Percentiles rank a stretch among this genome's conserved stretches.
These are phyloP conservation scores for Leucocoprinus leucothites DNA, from an alignment of 768 basidiomycete genomes.

Conservation along the genomic window DNA sequence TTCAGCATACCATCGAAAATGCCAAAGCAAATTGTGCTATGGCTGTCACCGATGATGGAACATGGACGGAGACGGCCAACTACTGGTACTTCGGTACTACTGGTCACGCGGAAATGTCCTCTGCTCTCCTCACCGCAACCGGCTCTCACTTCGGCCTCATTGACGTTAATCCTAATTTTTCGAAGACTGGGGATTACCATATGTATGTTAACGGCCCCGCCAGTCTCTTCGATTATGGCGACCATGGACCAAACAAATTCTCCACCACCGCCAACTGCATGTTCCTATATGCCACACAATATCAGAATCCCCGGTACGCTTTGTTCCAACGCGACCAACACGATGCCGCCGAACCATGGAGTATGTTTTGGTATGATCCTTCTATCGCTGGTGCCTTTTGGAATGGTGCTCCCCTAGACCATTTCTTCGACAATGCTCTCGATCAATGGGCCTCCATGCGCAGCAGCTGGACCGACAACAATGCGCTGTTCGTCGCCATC, in stretches of 20 bases:
- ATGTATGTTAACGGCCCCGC: constrained; percentile 85
- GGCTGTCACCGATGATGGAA: constrained; percentile 67
- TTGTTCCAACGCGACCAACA: constrained; percentile 90
- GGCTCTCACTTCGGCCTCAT: constrained; percentile 80
- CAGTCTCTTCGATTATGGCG: constrained; percentile 81
- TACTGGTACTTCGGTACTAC: constrained; percentile 97
- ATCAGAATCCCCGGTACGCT: constrained; percentile 67
- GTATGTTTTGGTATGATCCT: constrained; percentile 93
- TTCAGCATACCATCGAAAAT: constrained; percentile 67
- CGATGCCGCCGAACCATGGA: constrained; percentile 81
- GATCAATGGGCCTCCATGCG: constrained; percentile 93
- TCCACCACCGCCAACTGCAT: constrained; percentile 90
- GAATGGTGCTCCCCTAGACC: constrained; percentile 80
- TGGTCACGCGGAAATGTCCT: constrained; percentile 84
- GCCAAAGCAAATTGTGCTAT: constrained; percentile 74
- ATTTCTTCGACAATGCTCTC: constrained; percentile 65
- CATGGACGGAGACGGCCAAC: constrained; percentile 92
- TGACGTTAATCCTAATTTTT: constrained; percentile 64
- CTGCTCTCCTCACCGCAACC: constrained; percentile 79
- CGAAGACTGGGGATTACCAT: constrained; percentile 79
- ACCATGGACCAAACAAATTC: constrained; percentile 93
- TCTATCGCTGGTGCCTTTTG: constrained; percentile 85
- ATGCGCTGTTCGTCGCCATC: constrained; percentile 82
- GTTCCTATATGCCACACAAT: constrained; percentile 72
- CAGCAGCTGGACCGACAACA: constrained; percentile 86